These are phyloP conservation scores for Corrigiola litoralis DNA, from an alignment of 179 eudicot genomes.

Conservation along the genomic window DNA sequence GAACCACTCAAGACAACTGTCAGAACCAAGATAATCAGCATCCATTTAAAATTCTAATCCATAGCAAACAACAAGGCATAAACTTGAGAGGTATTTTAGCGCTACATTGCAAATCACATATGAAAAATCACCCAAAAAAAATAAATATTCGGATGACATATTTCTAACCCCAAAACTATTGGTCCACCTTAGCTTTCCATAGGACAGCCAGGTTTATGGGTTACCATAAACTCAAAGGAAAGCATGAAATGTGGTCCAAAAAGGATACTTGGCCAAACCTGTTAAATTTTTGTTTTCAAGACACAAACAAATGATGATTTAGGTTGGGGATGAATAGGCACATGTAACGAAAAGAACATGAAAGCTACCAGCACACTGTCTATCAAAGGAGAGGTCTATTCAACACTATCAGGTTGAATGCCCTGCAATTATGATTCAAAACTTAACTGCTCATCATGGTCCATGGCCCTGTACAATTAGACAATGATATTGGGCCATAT, in stretches of 20 bases:
- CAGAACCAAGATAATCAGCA: too few relatives aligned
- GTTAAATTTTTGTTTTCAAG: constrained; percentile 5
- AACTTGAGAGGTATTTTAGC: too few relatives aligned
- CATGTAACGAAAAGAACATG: constrained; percentile 6
- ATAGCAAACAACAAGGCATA: too few relatives aligned
- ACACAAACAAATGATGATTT: not conserved
- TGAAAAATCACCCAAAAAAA: not conserved
- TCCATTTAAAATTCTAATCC: too few relatives aligned
- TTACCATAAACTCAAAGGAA: not conserved
- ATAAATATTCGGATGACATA: not conserved
- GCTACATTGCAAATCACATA: too few relatives aligned
- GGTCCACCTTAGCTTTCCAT: not conserved
- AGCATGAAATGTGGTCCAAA: constrained; percentile 7
- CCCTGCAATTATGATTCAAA: too few relatives aligned
- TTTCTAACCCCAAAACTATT: not conserved
- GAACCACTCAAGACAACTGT: too few relatives aligned
- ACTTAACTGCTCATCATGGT: too few relatives aligned
- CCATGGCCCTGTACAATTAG: too few relatives aligned
- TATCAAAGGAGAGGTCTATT: not conserved
- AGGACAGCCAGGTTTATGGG: not conserved
- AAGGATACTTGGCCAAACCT: not conserved
- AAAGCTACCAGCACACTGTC: not conserved
- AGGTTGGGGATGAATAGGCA: constrained; percentile 2
- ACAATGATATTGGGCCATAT: too few relatives aligned
- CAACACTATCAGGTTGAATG: too few relatives aligned